A percentile compares a stretch with the other conserved stretches of the same genome.
phyloP scores from a whole-genome alignment of 1,284 basidiomycete species.

The Naganishia albida region DNA sequence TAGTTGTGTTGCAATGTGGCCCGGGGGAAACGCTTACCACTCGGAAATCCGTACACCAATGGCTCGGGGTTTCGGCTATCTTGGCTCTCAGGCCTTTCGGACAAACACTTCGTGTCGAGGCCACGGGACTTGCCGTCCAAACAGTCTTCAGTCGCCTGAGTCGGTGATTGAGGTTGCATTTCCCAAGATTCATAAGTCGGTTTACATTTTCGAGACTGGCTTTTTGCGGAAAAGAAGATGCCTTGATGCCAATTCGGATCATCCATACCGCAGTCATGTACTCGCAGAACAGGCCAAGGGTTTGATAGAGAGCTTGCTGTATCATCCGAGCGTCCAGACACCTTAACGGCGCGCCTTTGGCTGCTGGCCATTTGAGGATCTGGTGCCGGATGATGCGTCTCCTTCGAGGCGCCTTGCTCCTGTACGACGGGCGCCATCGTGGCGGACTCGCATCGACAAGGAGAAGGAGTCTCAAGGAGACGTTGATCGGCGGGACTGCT shows the following conservation, averaged over 20 bases:
- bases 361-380: too few species aligned
- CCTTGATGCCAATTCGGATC: background rate
- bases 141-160: background rate
- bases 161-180: background rate
- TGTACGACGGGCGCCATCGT: too few species aligned
- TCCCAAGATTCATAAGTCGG: background rate
- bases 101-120: background rate
- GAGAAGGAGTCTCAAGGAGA: too few species aligned
- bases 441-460: too few species aligned
- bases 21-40: background rate
- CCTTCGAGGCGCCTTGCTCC: too few species aligned
- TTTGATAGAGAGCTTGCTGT: background rate
- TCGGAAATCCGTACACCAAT: background rate
- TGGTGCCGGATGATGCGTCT: too few species aligned
- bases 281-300: background rate
- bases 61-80: background rate
- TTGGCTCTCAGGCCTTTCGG: background rate
- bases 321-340: background rate
- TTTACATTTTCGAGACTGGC: background rate
- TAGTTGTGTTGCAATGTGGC: too few species aligned
- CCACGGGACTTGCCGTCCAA: background rate
- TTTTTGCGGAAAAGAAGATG: background rate
- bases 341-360: too few species aligned
- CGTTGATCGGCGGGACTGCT: too few species aligned
- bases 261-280: background rate